Base-by-base conservation (phyloP, 2,329 filamentous ascomycete genomes). In the Ophiostoma populinum region DNA sequence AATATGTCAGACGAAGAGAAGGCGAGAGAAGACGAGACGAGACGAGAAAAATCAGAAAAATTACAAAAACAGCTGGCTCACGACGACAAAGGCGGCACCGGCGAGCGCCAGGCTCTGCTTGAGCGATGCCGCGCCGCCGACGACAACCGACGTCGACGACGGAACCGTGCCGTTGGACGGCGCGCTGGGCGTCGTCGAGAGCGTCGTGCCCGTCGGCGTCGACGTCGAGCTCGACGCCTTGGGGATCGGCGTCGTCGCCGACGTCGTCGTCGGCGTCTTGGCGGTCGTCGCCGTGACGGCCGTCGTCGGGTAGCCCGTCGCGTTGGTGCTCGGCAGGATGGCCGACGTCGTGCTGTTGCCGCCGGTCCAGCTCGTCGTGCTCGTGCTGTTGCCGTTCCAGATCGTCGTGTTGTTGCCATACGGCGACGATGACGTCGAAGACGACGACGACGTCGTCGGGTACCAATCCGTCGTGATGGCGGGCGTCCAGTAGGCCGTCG, bases 331-430 rank as follows among this genome's bases (percentile, higher is more conserved):
- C n/a, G 9, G 19, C 9, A 20, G 10, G 26, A 13, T 15, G 21
- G 13, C 27, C 5, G 39, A 32, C 31, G 42, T 42, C 2, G 43
- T 44, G 24, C 43, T 39, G 33, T 44, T 41, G 21, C 38, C 39
- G 28, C 19, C 15, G 24, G 39, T 36, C 13, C 25, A 20, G n/a
- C n/a, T n/a, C n/a, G n/a, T n/a, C n/a, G n/a, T n/a, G n/a, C n/a
- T n/a, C n/a, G n/a, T n/a, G n/a, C n/a, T n/a, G n/a, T n/a, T n/a
- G n/a, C n/a, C n/a, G n/a, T n/a, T n/a, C n/a, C n/a, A n/a, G n/a
- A n/a, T 30, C 30, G 42, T 42, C 2, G 42, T 43, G 7, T 44
- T 11, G 11, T 17, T 20, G 3, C n/a, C 7, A 5, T 17, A n/a
- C 5, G 11, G 11, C 6, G 28, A 10, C 8, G 28, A 3, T 5